Evolutionary conservation across 2,329 filamentous ascomycete genomes (phyloP).

Genomic region (Penicillium sp.): DNA sequence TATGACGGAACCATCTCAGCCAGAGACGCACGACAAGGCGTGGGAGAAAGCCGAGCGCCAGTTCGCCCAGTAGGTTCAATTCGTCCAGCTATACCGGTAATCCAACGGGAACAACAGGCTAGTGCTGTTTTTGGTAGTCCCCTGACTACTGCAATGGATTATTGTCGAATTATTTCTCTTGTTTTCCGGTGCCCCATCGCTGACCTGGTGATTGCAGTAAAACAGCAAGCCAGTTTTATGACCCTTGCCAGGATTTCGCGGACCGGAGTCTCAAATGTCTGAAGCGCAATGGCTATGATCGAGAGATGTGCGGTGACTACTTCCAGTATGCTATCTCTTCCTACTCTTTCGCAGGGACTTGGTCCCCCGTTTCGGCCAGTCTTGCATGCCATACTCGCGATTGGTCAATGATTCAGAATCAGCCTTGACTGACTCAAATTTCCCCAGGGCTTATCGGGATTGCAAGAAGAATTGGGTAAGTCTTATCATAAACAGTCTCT

Average conservation of each 20-base stretch:
- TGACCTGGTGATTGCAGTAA: slow-evolving; percentile 59
- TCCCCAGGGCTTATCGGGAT: slow-evolving; percentile 79
- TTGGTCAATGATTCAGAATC: neutral
- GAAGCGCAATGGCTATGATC: slow-evolving; percentile 82
- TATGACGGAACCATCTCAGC: slow-evolving; percentile 23
- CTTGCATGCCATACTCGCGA: neutral
- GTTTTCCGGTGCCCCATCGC: neutral
- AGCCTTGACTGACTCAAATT: slow-evolving; percentile 7
- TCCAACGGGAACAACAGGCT: neutral
- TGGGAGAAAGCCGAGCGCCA: slow-evolving; percentile 59
- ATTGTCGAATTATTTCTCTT: neutral
- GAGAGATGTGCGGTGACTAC: slow-evolving; percentile 88
- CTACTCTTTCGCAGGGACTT: neutral
- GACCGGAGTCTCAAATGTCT: slow-evolving; percentile 82
- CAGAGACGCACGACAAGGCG: slow-evolving; percentile 46
- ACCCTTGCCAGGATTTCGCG: slow-evolving; percentile 93
- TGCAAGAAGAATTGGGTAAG: slow-evolving; percentile 94
- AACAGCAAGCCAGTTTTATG: slow-evolving; percentile 82
- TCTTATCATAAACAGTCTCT: slow-evolving; percentile 7
- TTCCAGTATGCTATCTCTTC: slow-evolving; percentile 69
- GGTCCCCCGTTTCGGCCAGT: neutral
- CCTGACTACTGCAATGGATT: neutral
- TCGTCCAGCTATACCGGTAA: neutral
- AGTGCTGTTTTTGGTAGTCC: neutral
- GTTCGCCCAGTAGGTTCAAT: slow-evolving; percentile 59